phyloP scores from a whole-genome alignment of 345 rosid genomes.

The Gossypium sturtianum region DNA sequence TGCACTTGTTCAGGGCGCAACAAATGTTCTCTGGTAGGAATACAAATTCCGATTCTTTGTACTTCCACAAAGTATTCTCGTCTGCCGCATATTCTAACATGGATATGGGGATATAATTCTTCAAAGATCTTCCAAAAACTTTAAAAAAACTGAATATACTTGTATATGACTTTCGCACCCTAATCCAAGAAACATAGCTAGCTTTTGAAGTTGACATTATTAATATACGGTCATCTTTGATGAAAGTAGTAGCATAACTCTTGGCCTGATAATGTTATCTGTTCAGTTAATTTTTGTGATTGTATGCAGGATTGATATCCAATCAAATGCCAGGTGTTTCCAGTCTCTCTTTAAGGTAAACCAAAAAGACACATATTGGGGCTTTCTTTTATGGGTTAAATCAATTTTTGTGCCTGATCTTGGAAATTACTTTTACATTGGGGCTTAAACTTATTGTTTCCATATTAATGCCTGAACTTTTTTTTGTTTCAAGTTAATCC shows the following conservation, averaged over 20 bases:
- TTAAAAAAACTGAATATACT: not conserved
- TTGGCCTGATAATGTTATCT: not conserved
- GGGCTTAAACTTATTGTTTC: no score
- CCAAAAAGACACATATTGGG: not conserved
- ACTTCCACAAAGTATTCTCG: not conserved
- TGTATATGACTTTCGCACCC: no score
- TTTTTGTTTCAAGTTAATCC: no score
- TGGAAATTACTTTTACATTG: no score
- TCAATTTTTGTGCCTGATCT: no score
- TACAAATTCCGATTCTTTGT: not conserved
- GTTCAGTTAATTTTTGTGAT: not conserved
- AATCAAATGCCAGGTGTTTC: slow-evolving; percentile 77
- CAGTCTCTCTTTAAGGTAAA: slow-evolving; percentile 68
- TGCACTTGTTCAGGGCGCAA: slow-evolving; percentile 94
- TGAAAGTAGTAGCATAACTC: not conserved
- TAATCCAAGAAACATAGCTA: no score
- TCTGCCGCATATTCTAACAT: not conserved
- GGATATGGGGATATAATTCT: not conserved
- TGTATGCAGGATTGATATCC: slow-evolving; percentile 86
- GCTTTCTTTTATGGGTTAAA: no score
- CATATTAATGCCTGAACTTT: no score
- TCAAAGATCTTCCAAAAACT: not conserved
- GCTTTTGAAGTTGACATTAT: not conserved
- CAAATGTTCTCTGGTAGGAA: slow-evolving; percentile 91
- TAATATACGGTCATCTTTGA: not conserved